Evolutionary conservation across 2,329 filamentous ascomycete genomes (phyloP).

Genomic region (Colletotrichum tamarilloi): DNA sequence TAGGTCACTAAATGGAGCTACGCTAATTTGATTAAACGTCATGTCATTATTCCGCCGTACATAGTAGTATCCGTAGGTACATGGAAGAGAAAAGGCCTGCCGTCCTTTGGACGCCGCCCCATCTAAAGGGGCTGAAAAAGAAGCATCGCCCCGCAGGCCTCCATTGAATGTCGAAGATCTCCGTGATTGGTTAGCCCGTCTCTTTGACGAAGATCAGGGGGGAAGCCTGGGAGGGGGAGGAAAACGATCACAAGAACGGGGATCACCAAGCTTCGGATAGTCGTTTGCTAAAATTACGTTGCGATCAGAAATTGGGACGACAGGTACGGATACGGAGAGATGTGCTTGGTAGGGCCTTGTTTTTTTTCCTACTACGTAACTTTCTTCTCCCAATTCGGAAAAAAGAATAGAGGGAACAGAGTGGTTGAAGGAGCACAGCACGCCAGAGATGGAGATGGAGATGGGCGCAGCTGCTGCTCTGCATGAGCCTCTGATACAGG

Average conservation of each 20-base stretch:
- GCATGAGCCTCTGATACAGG: constrained; percentile 15
- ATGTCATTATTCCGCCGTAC: constrained; percentile 16
- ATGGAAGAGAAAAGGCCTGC: not conserved
- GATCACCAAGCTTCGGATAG: constrained; percentile 13
- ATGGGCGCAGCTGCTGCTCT: constrained; percentile 4
- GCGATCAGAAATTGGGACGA: constrained; percentile 21
- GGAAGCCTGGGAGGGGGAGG: not conserved
- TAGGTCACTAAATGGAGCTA: constrained; percentile 7
- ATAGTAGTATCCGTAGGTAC: too few species aligned
- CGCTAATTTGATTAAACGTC: constrained; percentile 2
- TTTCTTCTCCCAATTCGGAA: not conserved
- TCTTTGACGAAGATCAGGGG: constrained; percentile 35
- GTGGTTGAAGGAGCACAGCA: not conserved
- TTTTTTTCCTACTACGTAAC: not conserved
- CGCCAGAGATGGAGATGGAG: not conserved
- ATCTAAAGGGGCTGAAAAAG: not conserved
- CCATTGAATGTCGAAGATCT: constrained; percentile 7
- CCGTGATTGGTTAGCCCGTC: constrained; percentile 9
- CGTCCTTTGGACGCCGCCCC: not conserved
- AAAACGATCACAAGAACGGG: constrained; percentile 25
- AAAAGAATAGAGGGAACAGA: not conserved
- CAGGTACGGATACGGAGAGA: constrained; percentile 16
- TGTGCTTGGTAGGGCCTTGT: not conserved
- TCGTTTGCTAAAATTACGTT: constrained; percentile 3
- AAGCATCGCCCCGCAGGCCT: constrained; percentile 1